Evolutionary conservation across 352 stramenopile genomes (phyloP), one percentile per base, ranked within the genome.

Genomic region (Phytophthora crassamura): DNA sequence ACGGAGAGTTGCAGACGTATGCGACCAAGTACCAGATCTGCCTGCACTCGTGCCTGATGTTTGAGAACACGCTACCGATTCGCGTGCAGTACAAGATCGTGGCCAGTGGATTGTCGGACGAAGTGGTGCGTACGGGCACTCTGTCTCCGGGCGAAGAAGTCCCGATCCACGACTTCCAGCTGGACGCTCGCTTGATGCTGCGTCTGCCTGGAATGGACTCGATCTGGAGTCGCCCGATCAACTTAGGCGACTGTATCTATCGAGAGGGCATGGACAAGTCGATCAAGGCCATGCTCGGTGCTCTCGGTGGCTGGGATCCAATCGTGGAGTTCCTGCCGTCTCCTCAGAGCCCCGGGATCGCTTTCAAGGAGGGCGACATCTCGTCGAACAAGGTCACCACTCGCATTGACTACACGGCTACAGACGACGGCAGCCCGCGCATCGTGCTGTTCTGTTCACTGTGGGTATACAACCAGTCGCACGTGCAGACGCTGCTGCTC

Each of bases 391-490:
- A 80, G 58, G 67, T 95, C 16, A 75, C 80, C 12, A 84, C 88
- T n/a, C 84, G 88, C 3, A 69, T 97, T 12, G 89, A 97, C 40
- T 95, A 91, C 69, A 94, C 89, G 9, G 77, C 86, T 10, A 75
- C 89, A 28, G 86, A 94, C 57, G 82, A 95, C 64, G 87, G 86
- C 12, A 94, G 83, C 33, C 89, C 89, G 15, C 86, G 89, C 15
- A 85, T 95, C 38, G 89, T 95, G 15, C 52, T 97, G 4, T 97
- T 82, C 50, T 82, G 81, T n/a, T 91, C 82, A 3, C 59, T 95
- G 11, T 97, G 89, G 89, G 81, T 97, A n/a, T 97, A 95, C 64
- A 97, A 97, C 51, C 87, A 97, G 56, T 95, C 84, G 18, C 89
- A 97, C 25, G 77, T 97, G 8, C 77, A 90, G 25, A 91, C 76